Percentiles rank a stretch among this genome's conserved stretches.
phyloP scores from a whole-genome alignment of 1,284 basidiomycete species.

The Lignosus rhinocerotis region DNA sequence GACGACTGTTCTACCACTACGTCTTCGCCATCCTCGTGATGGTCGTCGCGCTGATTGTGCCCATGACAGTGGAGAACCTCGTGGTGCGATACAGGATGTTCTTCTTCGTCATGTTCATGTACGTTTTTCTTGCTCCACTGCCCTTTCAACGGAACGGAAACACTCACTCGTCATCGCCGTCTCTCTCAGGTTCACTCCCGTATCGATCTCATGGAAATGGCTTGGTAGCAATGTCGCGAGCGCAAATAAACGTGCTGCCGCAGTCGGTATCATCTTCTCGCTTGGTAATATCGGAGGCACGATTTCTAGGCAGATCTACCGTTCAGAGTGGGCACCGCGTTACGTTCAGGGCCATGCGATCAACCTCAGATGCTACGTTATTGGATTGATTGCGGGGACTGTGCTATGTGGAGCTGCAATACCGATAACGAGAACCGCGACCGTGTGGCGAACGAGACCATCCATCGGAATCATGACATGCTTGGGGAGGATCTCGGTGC shows the following conservation, averaged over 20 bases:
- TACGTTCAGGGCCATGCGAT: conserved; percentile 36
- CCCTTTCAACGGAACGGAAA: too few relatives aligned
- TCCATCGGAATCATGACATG: conserved; percentile 20
- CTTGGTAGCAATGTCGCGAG: conserved; percentile 32
- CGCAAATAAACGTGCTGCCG: conserved; percentile 33
- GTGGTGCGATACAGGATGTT: conserved; percentile 35
- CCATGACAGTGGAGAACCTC: conserved; percentile 45
- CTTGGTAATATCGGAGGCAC: conserved; percentile 34
- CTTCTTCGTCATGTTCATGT: conserved; percentile 39
- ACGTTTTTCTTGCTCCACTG: conserved; percentile 3
- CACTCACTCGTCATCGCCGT: neutral
- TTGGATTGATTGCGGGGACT: conserved; percentile 29
- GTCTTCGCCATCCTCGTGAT: conserved; percentile 51
- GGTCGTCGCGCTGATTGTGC: conserved; percentile 65
- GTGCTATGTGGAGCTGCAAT: conserved; percentile 31
- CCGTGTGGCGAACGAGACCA: conserved; percentile 18
- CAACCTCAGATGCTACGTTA: conserved; percentile 32
- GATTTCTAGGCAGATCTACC: conserved; percentile 34
- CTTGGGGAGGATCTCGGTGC: conserved; percentile 34
- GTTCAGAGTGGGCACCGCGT: conserved; percentile 34
- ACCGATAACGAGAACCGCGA: conserved; percentile 29
- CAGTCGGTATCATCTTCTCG: conserved; percentile 32
- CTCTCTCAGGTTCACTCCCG: conserved; percentile 32
- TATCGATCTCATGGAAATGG: conserved; percentile 35
- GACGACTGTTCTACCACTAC: conserved; percentile 59